These are phyloP conservation scores for Quillaja saponaria DNA, from an alignment of 306 rosid species.

Conservation along the genomic window DNA sequence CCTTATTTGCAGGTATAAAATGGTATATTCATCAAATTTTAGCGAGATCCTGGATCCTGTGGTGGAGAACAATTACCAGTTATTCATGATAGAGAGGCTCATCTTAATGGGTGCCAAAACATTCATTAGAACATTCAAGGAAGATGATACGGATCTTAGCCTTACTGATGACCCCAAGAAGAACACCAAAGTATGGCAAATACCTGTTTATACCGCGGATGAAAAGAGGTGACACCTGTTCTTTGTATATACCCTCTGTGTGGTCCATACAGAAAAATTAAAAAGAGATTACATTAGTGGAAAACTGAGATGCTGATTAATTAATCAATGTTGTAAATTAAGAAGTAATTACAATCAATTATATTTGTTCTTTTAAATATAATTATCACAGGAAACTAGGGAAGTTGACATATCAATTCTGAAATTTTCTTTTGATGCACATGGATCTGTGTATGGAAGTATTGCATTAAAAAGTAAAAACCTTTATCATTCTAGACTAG, in stretches of 20 bases:
- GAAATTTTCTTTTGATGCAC: too few relatives aligned
- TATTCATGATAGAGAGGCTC: conserved; percentile 91
- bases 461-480: too few relatives aligned
- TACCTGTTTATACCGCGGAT: conserved; percentile 67
- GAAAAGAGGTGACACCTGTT: conserved; percentile 50
- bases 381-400: background rate
- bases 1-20: conserved; percentile 62
- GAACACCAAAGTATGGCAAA: conserved; percentile 86
- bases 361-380: conserved; percentile 32
- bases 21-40: conserved; percentile 76
- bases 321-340: conserved; percentile 48
- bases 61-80: conserved; percentile 73
- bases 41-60: conserved; percentile 68
- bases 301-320: conserved; percentile 30
- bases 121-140: conserved; percentile 80
- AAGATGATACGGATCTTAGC: conserved; percentile 64
- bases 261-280: conserved; percentile 4
- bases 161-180: conserved; percentile 94
- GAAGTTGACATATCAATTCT: too few relatives aligned
- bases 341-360: conserved; percentile 29
- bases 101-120: conserved; percentile 78
- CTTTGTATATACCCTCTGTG: conserved; percentile 1
- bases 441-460: too few relatives aligned
- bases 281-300: conserved; percentile 7
- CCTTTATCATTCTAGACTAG: too few relatives aligned